Evolutionary conservation across 2,329 filamentous ascomycete species (phyloP), one percentile per base, ranked within the genome.

Genomic region (Talaromyces sp.): DNA sequence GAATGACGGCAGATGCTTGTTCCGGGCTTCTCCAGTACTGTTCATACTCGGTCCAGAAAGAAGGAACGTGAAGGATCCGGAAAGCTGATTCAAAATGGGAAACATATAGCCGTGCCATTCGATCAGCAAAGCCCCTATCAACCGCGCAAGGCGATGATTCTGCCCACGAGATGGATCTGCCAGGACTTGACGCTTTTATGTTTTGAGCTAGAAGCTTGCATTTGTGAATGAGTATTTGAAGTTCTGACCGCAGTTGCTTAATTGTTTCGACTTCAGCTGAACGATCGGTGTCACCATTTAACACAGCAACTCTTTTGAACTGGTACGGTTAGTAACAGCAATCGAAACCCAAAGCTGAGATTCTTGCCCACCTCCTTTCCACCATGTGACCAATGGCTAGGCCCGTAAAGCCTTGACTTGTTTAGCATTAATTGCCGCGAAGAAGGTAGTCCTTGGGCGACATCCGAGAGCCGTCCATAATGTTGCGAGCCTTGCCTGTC

Each of bases 1-100:
- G 56, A 57, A n/a, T 17, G 13, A 9, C 17, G 17, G 15, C n/a
- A 86, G 86, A 0, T 71, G 73, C 1, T 70, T 72, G 42, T 80
- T 75, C 0, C 73, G 67, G 1, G 70, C 61, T 33, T 36, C 55
- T 3, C 11, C 55, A 22, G 64, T 0, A 60, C 4, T 76, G 73
- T 28, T 84, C 80, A 63, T 86, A 87, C 25, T 85, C 82, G 4
- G 72, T 72, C 47, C 72, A 74, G 63, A 88, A 88, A 0, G 80
- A 80, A 0, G 85, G 84, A 1, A 83, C 67, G 67, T 88, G 82
- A 4, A 88, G 63, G 17, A 88, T 76, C 3, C 85, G 80, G 62
- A 84, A 78, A 13, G 83, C 76, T 0, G 79, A 78, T 67, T 87
- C 84, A 60, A 82, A 77, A 0, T 81, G 81, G 57, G 81, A 74